Percentiles rank a stretch among this genome's conserved stretches.
Conservation (phyloP, 1,284 basidiomycete genomes). For the Athelia psychrophila region DNA sequence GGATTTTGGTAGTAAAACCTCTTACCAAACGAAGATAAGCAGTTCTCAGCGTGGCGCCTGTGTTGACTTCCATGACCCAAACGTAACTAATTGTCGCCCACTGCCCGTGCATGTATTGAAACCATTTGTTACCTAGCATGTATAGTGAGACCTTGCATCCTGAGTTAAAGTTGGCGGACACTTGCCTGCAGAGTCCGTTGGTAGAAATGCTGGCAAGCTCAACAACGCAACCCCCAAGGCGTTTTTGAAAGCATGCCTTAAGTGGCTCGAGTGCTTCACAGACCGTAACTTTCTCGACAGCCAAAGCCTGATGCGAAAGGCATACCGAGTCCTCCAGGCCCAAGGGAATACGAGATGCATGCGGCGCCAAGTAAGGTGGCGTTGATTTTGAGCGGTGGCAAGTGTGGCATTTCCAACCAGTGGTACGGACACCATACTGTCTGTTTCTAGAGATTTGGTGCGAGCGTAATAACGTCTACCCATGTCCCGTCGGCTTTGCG, state of each 20-base stretch:
- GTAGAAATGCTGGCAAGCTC: constrained; percentile 43
- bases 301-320: constrained; percentile 29
- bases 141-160: neutral
- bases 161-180: neutral
- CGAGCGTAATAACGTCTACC: too few species aligned
- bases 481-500: too few species aligned
- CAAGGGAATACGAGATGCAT: constrained; percentile 7
- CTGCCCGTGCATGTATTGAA: constrained; percentile 35
- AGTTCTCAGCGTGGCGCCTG: constrained; percentile 47
- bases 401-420: too few species aligned
- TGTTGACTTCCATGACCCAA: constrained; percentile 51
- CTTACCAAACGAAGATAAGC: constrained; percentile 45
- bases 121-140: constrained; percentile 35
- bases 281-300: constrained; percentile 30
- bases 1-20: neutral
- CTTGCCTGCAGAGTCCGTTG: constrained; percentile 32
- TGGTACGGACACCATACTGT: neutral
- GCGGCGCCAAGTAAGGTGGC: constrained; percentile 3
- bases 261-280: constrained; percentile 37
- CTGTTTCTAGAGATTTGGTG: neutral
- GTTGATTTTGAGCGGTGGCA: constrained; percentile 4
- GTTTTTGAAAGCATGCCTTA: constrained; percentile 46
- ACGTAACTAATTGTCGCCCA: constrained; percentile 52
- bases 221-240: constrained; percentile 41
- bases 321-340: constrained; percentile 32